Conservation (phyloP, 2,329 filamentous ascomycete species). For the Penicillium sp. region DNA sequence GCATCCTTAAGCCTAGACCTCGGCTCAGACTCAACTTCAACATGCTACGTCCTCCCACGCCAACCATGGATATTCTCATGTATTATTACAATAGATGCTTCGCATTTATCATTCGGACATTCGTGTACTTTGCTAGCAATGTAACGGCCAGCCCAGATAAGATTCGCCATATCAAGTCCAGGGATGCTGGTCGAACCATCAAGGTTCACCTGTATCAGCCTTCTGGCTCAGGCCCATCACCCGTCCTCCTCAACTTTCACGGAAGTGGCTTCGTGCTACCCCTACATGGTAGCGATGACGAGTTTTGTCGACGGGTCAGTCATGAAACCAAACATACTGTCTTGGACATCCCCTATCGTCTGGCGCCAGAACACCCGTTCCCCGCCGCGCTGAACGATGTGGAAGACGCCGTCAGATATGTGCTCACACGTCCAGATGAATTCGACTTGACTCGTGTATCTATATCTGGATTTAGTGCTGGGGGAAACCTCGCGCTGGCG, state of each 20-base stretch:
- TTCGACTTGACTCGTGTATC: conserved; percentile 35
- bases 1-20: background rate
- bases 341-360: conserved; percentile 39
- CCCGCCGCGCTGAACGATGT: conserved; percentile 40
- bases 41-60: background rate
- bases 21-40: background rate
- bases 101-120: conserved; percentile 14
- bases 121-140: background rate
- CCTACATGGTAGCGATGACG: conserved; percentile 29
- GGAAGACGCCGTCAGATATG: conserved; percentile 38
- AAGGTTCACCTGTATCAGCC: conserved; percentile 31
- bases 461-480: conserved; percentile 45
- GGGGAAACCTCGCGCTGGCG: conserved; percentile 39
- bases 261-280: conserved; percentile 35
- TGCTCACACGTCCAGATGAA: conserved; percentile 29
- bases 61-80: conserved; percentile 1
- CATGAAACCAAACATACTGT: conserved; percentile 29
- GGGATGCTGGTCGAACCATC: conserved; percentile 28
- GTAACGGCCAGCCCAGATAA: conserved; percentile 20
- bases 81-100: conserved; percentile 20
- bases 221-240: conserved; percentile 16
- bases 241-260: conserved; percentile 34
- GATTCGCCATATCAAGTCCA: conserved; percentile 28
- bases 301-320: conserved; percentile 29
- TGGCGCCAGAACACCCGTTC: conserved; percentile 41